phyloP scores from a whole-genome alignment of 352 stramenopile species.

The Pythium scleroteichum region DNA sequence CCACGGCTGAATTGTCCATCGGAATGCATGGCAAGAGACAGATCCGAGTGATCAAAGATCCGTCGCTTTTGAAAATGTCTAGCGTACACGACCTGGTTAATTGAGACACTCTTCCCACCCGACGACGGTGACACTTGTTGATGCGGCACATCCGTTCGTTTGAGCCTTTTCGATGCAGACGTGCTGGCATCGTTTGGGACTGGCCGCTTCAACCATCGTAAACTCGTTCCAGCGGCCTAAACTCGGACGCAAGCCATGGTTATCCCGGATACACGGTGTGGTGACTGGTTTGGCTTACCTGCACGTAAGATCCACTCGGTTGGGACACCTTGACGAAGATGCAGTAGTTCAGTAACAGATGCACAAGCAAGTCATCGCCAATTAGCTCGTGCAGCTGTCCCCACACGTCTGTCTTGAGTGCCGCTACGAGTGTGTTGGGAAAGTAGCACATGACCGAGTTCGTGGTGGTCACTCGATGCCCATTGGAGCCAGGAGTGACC shows the following conservation, averaged over 20 bases:
- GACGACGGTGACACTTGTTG: too few species aligned
- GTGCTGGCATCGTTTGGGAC: background rate
- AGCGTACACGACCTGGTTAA: conserved; percentile 70
- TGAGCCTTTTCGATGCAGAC: too few species aligned
- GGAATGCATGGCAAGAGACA: conserved; percentile 8
- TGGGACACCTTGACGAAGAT: conserved; percentile 47
- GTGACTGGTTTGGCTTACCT: conserved; percentile 32
- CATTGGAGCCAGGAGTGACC: conserved; percentile 36
- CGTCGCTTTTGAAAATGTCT: conserved; percentile 37
- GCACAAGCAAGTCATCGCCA: conserved; percentile 65
- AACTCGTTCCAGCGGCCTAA: conserved; percentile 55
- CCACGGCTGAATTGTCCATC: conserved; percentile 30
- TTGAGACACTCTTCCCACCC: conserved; percentile 28
- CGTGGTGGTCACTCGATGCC: conserved; percentile 54
- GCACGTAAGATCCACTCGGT: conserved; percentile 42
- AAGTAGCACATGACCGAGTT: conserved; percentile 73
- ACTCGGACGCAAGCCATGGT: background rate
- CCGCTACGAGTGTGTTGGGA: conserved; percentile 69
- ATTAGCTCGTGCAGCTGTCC: conserved; percentile 48
- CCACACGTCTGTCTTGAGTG: conserved; percentile 62
- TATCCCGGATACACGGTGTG: too few species aligned
- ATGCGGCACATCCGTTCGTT: too few species aligned
- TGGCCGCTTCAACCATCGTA: conserved; percentile 32
- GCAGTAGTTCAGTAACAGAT: conserved; percentile 65
- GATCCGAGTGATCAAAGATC: conserved; percentile 39